Base-by-base conservation (phyloP, 768 basidiomycete species). In the Gloeophyllum trabeum region DNA sequence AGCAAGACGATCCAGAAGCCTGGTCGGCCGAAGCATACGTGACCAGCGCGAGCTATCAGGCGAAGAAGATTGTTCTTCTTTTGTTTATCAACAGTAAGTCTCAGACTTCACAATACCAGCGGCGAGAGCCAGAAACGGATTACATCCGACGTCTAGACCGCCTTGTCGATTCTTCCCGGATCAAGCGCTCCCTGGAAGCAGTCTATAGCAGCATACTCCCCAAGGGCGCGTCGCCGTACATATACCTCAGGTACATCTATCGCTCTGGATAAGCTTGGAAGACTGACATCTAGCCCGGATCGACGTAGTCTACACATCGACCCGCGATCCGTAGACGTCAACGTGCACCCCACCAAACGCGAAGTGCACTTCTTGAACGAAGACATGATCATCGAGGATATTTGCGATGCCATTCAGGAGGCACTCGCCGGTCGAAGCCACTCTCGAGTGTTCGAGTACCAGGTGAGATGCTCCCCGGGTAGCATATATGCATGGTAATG, bases 341-440 rank as follows among this genome's bases (percentile, higher is more conserved):
- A 99, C 52, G 91, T 98, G 5, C 93, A 97, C 56, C 96, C 94
- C 0, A 98, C 96, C 2, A 99, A 99, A 58, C 83, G 86, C 35
- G 93, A 97, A 57, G 91, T 97, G 1, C 88, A 91, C 50, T 98
- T 98, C 53, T 59, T 97, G 39, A 78, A 96, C 47, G 91, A 98
- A 57, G 94, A 97, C 41, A 67, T 62, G 12, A 87, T 97, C 52
- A 81, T 81, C 4, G 79, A 88, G 48, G 66, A 67, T 5, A 78
- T 98, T 35, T 76, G 82, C 12, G 78, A 85, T 52, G 69, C 69
- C 1, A 67, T 97, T 2, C 85, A 89, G 48, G 61, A 71, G 35
- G 66, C 64, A n/a, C 62, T 92, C 10, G 66, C 73, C 34, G 71
- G 64, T 22, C 71, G 80, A 48, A 76, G 71, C 46, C 69, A 82